A percentile compares a stretch with the other conserved stretches of the same genome.
Conservation (phyloP, 108 stramenopile species). For the Seminavis robusta region DNA sequence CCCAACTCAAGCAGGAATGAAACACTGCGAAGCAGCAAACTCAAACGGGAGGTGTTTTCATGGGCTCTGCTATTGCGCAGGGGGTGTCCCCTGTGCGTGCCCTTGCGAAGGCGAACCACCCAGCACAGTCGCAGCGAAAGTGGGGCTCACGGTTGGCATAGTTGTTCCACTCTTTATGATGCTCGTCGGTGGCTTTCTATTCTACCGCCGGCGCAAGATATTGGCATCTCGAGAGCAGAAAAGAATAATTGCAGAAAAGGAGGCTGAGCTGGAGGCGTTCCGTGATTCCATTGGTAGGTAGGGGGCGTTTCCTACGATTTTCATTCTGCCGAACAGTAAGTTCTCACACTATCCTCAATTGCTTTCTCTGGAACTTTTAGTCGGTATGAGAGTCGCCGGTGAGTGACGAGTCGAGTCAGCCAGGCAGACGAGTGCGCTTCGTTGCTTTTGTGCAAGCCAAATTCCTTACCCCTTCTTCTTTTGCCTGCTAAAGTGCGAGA, state of each 20-base stretch:
- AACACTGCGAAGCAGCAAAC: neutral
- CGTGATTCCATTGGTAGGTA: slow-evolving; percentile 14
- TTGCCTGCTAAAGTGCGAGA: too few species aligned
- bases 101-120: slow-evolving; percentile 4
- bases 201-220: slow-evolving; percentile 12
- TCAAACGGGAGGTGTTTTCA: slow-evolving; percentile 1
- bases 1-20: neutral
- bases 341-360: too few species aligned
- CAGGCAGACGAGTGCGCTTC: too few species aligned
- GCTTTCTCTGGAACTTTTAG: too few species aligned
- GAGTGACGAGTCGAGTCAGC: too few species aligned
- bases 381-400: too few species aligned
- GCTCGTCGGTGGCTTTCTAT: neutral
- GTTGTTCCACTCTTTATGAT: neutral
- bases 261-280: slow-evolving; percentile 11
- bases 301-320: too few species aligned
- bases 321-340: too few species aligned
- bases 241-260: neutral
- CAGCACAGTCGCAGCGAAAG: neutral
- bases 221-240: slow-evolving; percentile 1
- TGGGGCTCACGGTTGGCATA: neutral
- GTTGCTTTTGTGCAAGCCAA: too few species aligned
- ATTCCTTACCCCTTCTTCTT: too few species aligned
- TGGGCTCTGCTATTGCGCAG: neutral
- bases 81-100: slow-evolving; percentile 2